A percentile compares a stretch with the other conserved stretches of the same genome.
These are phyloP conservation scores for Choricystis sp. DNA, from an alignment of 139 green algal species.

Conservation along the genomic window DNA sequence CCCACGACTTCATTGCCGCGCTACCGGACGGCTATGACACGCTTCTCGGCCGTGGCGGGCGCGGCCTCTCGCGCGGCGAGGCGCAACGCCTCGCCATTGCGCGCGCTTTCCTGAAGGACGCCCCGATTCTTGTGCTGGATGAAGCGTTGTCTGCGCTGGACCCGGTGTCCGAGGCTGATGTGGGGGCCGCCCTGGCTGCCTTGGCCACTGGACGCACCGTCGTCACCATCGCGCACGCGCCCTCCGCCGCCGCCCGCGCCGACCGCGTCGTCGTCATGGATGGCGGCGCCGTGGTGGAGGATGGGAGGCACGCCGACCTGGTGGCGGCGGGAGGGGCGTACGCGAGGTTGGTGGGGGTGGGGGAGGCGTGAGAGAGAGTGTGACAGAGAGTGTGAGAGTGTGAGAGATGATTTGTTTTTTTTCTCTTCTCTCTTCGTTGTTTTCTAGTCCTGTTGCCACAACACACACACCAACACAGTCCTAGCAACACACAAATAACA, in stretches of 20 bases:
- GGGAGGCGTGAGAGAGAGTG: neutral
- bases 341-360: neutral
- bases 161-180: constrained; percentile 25
- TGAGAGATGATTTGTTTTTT: neutral
- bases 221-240: constrained; percentile 43
- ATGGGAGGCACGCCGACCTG: constrained; percentile 3
- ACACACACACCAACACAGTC: no score
- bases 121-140: constrained; percentile 47
- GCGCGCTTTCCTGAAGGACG: constrained; percentile 43
- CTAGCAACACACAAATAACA: no score
- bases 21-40: constrained; percentile 24
- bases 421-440: no score
- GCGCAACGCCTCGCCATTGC: constrained; percentile 68
- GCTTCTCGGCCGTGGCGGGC: constrained; percentile 13
- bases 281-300: constrained; percentile 1
- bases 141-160: constrained; percentile 35
- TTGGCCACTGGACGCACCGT: constrained; percentile 33
- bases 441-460: no score
- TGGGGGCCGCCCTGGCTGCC: constrained; percentile 33
- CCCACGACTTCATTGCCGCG: constrained; percentile 47
- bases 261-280: constrained; percentile 12
- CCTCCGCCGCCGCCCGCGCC: constrained; percentile 39
- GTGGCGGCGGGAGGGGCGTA: neutral
- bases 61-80: constrained; percentile 48
- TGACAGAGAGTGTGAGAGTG: neutral